Percentiles rank a stretch among this genome's conserved stretches.
Conservation (phyloP, 1,139 yeast species). For the Torulaspora globosa region DNA sequence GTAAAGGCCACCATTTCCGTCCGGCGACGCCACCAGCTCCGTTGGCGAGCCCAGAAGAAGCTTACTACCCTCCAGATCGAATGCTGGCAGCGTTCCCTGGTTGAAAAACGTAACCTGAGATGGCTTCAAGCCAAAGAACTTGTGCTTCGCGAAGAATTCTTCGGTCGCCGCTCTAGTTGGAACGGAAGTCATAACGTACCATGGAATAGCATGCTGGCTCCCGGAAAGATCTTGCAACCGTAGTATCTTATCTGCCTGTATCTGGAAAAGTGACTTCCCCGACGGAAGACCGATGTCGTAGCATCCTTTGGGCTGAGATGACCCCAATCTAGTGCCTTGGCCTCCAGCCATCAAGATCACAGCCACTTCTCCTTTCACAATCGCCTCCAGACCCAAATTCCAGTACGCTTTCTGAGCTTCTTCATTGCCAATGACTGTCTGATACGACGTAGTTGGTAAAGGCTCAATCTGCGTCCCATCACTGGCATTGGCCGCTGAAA, state of each 20-base stretch:
- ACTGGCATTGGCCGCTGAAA: slow-evolving; percentile 16
- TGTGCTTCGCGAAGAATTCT: slow-evolving; percentile 54
- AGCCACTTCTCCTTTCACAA: slow-evolving; percentile 71
- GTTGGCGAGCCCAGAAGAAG: slow-evolving; percentile 57
- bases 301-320: slow-evolving; percentile 89
- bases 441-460: slow-evolving; percentile 32
- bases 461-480: slow-evolving; percentile 22
- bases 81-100: slow-evolving; percentile 94
- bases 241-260: slow-evolving; percentile 83
- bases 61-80: slow-evolving; percentile 63
- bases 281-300: slow-evolving; percentile 84
- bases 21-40: slow-evolving; percentile 80
- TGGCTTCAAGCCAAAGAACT: slow-evolving; percentile 64
- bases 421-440: slow-evolving; percentile 30
- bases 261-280: slow-evolving; percentile 75
- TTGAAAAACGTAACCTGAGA: slow-evolving; percentile 73
- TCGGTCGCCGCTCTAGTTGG: slow-evolving; percentile 83
- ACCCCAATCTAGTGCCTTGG: slow-evolving; percentile 93
- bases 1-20: slow-evolving; percentile 97
- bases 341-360: slow-evolving; percentile 96
- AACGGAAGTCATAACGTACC: slow-evolving; percentile 96
- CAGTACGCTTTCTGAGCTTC: slow-evolving; percentile 47
- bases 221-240: slow-evolving; percentile 59
- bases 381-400: slow-evolving; percentile 61
- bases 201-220: slow-evolving; percentile 46